A percentile compares a stretch with the other conserved stretches of the same genome.
Evolutionary conservation across 495 filamentous ascomycete genomes (phyloP).

Genomic region (Lophiostoma macrostomum): DNA sequence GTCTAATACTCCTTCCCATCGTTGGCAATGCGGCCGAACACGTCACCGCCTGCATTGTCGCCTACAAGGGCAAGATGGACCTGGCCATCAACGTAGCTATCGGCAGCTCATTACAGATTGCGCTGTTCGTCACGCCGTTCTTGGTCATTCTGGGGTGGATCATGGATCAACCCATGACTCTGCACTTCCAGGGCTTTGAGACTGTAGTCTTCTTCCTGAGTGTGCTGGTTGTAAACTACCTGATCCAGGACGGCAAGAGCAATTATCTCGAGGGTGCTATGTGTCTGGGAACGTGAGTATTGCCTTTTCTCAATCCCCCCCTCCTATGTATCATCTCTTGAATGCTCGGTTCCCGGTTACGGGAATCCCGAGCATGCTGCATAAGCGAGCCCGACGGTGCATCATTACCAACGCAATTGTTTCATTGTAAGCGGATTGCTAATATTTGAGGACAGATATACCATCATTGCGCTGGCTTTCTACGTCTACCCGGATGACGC

Average conservation of each 20-base stretch:
- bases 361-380: background rate
- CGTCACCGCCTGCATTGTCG: constrained; percentile 89
- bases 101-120: constrained; percentile 91
- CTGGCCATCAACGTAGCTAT: constrained; percentile 92
- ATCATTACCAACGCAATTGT: background rate
- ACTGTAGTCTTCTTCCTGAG: constrained; percentile 90
- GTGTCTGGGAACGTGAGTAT: constrained; percentile 71
- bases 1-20: constrained; percentile 91
- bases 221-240: constrained; percentile 86
- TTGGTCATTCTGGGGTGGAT: constrained; percentile 92
- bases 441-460: constrained; percentile 51
- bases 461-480: constrained; percentile 86
- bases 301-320: constrained; percentile 16
- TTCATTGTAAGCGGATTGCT: background rate
- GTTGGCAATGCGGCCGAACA: constrained; percentile 98
- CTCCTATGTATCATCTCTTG: too few species aligned
- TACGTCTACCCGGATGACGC: constrained; percentile 78
- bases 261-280: constrained; percentile 95
- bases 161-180: constrained; percentile 76
- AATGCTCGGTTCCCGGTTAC: too few species aligned
- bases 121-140: constrained; percentile 85
- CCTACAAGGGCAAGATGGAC: constrained; percentile 96
- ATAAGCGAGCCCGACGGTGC: background rate
- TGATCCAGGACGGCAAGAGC: constrained; percentile 89
- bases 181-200: constrained; percentile 91